Evolutionary conservation across 2,329 filamentous ascomycete species (phyloP), one percentile per base, ranked within the genome.

Genomic region (Alternaria gaisen): DNA sequence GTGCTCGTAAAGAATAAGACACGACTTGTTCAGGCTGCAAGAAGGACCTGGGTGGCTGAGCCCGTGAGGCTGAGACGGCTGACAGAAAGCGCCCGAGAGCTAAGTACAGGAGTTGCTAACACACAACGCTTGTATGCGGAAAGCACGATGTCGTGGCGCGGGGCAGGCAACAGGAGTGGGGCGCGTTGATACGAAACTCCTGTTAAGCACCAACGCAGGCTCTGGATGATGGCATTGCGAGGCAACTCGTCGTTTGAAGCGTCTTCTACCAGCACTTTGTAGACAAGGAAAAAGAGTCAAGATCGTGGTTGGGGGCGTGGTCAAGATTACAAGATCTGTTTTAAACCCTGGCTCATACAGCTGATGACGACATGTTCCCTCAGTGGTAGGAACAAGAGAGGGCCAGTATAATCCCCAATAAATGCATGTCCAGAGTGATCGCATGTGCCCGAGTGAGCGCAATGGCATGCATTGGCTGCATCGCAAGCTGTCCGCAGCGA

Each of bases 81-180:
- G 32, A 38, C 30, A 18, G 41, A 46, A 18, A 8, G 41, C 28
- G 22, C 26, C 46, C 12, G 14, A 26, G 32, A 18, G 36, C n/a
- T 36, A 20, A 41, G 22, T 14, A 34, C 32, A 41, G 30, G 40
- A 30, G 22, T 22, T 34, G 42, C 44, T 32, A 56, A 52, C 46
- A 40, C 46, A 38, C 8, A 40, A 30, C 24, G n/a, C 32, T 41
- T 24, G 9, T 20, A 48, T 28, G 34, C 34, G n/a, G 55, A 46
- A 32, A 32, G 44, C 7, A 46, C 58, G 44, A 50, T 18, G 22
- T 63, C 53, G 47, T 47, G 43, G 58, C 50, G 63, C 53, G 60
- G 61, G 58, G 46, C 56, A 41, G 26, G 34, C 41, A n/a, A 50
- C 34, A 53, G 46, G 42, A 57, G 55, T 44, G 60, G 62, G 56